Percentiles rank a stretch among this genome's conserved stretches.
phyloP scores from a whole-genome alignment of 805 yeast genomes.

The Candida arabinofermentans region DNA sequence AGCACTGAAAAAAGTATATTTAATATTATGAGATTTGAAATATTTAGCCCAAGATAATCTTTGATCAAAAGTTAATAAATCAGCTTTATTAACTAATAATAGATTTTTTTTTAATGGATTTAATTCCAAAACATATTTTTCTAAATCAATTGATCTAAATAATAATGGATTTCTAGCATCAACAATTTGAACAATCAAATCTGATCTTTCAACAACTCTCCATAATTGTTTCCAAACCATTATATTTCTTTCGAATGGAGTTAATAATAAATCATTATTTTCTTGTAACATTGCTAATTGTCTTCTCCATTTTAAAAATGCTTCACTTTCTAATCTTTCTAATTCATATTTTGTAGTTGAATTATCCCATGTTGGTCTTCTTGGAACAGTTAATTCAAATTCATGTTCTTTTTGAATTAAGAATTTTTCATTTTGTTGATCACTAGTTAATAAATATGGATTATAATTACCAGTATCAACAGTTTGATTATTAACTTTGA shows the following conservation, averaged over 20 bases:
- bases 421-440: slow-evolving; percentile 59
- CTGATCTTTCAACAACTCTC: slow-evolving; percentile 96
- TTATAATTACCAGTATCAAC: slow-evolving; percentile 52
- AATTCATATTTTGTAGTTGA: slow-evolving; percentile 69
- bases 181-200: slow-evolving; percentile 91
- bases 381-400: slow-evolving; percentile 74
- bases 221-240: slow-evolving; percentile 98
- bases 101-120: slow-evolving; percentile 75
- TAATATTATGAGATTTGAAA: slow-evolving; percentile 63
- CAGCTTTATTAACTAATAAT: slow-evolving; percentile 90
- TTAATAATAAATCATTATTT: slow-evolving; percentile 75
- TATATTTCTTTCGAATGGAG: slow-evolving; percentile 95
- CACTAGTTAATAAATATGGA: slow-evolving; percentile 60
- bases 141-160: slow-evolving; percentile 83
- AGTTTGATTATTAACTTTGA: slow-evolving; percentile 69
- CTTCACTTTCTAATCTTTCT: slow-evolving; percentile 82
- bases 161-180: slow-evolving; percentile 94
- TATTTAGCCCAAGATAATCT: slow-evolving; percentile 85
- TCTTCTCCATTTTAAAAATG: slow-evolving; percentile 94
- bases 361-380: slow-evolving; percentile 85
- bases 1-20: slow-evolving; percentile 92
- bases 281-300: slow-evolving; percentile 82
- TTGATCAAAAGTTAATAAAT: slow-evolving; percentile 72
- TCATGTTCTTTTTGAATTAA: slow-evolving; percentile 65
- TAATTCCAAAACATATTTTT: slow-evolving; percentile 72